A percentile compares a stretch with the other conserved stretches of the same genome.
Evolutionary conservation across 2,329 filamentous ascomycete species (phyloP).

Genomic region (Calonectria ilicicola): DNA sequence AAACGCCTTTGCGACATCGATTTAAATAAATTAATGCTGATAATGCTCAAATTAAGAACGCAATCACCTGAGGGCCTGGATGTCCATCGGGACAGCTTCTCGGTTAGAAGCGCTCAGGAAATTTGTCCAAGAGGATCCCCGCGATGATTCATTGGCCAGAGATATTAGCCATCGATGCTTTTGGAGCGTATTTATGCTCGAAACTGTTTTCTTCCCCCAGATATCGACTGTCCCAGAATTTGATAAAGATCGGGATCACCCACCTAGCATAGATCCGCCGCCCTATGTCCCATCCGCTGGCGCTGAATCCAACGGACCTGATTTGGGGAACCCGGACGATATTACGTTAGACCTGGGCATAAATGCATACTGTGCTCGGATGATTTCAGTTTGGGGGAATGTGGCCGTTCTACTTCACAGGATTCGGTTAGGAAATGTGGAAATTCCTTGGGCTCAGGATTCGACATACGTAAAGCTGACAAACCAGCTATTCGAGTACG

Average conservation of each 20-base stretch:
- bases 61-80: background rate
- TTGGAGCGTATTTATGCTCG: background rate
- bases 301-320: background rate
- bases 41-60: background rate
- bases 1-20: background rate
- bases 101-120: background rate
- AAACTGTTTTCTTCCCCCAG: background rate
- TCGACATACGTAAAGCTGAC: background rate
- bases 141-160: background rate
- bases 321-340: background rate
- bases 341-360: background rate
- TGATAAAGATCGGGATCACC: background rate
- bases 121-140: background rate
- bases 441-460: background rate
- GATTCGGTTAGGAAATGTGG: background rate
- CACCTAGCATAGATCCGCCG: background rate
- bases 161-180: background rate
- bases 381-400: constrained; percentile 1
- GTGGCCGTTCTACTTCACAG: background rate
- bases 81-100: background rate
- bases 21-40: background rate
- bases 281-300: background rate
- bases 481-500: background rate
- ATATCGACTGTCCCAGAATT: background rate
- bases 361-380: background rate